These are phyloP conservation scores for Omphalea diandra DNA, from an alignment of 441 rosid species.

Conservation along the genomic window DNA sequence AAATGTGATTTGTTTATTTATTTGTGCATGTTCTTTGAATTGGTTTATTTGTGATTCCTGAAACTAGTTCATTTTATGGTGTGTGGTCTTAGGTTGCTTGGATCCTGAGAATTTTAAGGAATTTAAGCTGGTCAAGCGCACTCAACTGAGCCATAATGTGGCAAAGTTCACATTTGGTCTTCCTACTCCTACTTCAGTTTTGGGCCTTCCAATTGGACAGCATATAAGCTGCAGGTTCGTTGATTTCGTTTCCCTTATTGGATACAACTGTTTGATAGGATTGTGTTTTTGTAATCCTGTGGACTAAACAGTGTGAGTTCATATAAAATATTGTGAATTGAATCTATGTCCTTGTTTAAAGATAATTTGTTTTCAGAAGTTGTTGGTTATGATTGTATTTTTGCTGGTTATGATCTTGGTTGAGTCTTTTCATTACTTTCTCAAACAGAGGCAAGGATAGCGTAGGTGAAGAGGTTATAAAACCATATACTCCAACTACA, in stretches of 20 bases:
- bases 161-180: slow-evolving; percentile 86
- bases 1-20: background rate
- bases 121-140: slow-evolving; percentile 77
- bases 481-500: slow-evolving; percentile 93
- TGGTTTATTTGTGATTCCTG: background rate
- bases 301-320: background rate
- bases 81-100: slow-evolving; percentile 48
- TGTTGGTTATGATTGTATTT: background rate
- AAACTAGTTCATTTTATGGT: slow-evolving; percentile 8
- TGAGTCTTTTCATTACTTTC: background rate
- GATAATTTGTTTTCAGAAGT: slow-evolving; percentile 2
- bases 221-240: slow-evolving; percentile 90
- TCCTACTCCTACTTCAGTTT: slow-evolving; percentile 66
- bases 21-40: background rate
- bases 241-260: background rate
- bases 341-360: background rate
- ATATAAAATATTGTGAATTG: background rate
- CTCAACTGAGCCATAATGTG: slow-evolving; percentile 85
- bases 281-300: background rate
- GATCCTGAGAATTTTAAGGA: slow-evolving; percentile 88
- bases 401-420: background rate
- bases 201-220: slow-evolving; percentile 96
- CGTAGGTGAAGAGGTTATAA: slow-evolving; percentile 80
- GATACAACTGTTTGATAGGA: background rate
- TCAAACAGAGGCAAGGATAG: slow-evolving; percentile 76